Evolutionary conservation across 2,329 filamentous ascomycete species (phyloP), one percentile per base, ranked within the genome.

Genomic region (Tolypocladium guangdongense): DNA sequence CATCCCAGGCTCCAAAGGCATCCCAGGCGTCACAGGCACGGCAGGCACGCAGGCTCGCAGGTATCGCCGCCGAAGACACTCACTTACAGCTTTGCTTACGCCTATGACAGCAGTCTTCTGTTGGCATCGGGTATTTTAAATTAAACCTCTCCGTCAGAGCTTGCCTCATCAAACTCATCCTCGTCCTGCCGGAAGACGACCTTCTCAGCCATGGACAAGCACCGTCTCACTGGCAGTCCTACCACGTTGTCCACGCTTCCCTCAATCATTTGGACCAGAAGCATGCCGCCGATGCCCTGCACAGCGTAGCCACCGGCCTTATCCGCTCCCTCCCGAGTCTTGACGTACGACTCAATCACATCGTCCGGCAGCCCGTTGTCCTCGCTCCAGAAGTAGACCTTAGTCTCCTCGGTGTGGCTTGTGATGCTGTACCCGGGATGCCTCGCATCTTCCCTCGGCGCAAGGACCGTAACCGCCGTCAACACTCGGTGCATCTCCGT

Each of bases 231-330:
- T 8, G 93, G 93, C 68, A 99, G 68, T 0, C 93, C 93, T 32
- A 99, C 84, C 1, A 97, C 93, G 68, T 97, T 97, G 74, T 99
- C 93, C 63, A 90, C 88, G 52, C 83, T 84, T 12, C 93, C 93
- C 58, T 96, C 88, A 59, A 99, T 87, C 68, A 80, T 86, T 68
- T 96, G 90, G 14, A 99, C 84, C 54, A 99, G 71, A 55, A 99
- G 76, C 66, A 96, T 84, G 10, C 88, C 86, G 1, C 88, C 93
- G 12, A 92, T 75, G 0, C 92, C 93, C 71, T 99, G 93, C 52
- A 99, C 81, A 1, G 90, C 93, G 69, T 99, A 99, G 0, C 93
- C 93, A 2, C 93, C 93, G 0, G 93, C 93, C 76, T 97, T 99
- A 70, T 97, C 93, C 12, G 83, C 90, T 2, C 93, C 93, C 74